Base-by-base conservation (phyloP, 768 basidiomycete species). In the Nidularia pulvinata region DNA sequence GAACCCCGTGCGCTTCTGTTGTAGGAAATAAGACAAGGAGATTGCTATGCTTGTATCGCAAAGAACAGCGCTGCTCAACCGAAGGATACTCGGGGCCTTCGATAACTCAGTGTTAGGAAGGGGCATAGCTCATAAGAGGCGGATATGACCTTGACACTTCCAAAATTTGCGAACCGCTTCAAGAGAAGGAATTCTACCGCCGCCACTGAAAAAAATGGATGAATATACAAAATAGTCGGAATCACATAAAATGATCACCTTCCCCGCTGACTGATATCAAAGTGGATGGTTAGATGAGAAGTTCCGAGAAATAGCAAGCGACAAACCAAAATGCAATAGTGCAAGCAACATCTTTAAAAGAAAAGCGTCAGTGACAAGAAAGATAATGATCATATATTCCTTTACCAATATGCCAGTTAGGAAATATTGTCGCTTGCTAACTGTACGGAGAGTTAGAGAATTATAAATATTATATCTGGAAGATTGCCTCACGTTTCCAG, bases 31-130 rank as follows among this genome's bases (percentile, higher is more conserved):
- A 16, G 64, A 66, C 22, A 67, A 56, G 1, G 69, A 62, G 10
- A 63, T 43, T 11, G 69, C 67, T 25, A 71, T 67, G 13, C 61
- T 57, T 5, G 69, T 71, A 48, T 71, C 69, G 54, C 68, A 69
- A 6, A 71, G 45, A 30, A 68, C 68, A 30, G 67, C 69, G 50
- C 67, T 68, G 19, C 57, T 52, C 2, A 71, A 56, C 9, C 69
- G 65, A 14, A 71, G 54, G 33, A 67, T 64, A 36, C 65, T 69
- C 13, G 68, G 65, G 7, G 66, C 50, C 68, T 69, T 35, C 7
- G 22, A 14, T 37, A 4, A 46, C 13, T n/a, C 22, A 46, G 45
- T 25, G 22, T n/a, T 25, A 25, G 25, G 25, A 25, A 25, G 4
- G 25, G 25, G 4, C 25, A 25, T 25, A 25, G 25, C 25, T 25